These are phyloP conservation scores for Leptosphaerulina australis DNA, from an alignment of 2,329 filamentous ascomycete genomes.

Conservation along the genomic window DNA sequence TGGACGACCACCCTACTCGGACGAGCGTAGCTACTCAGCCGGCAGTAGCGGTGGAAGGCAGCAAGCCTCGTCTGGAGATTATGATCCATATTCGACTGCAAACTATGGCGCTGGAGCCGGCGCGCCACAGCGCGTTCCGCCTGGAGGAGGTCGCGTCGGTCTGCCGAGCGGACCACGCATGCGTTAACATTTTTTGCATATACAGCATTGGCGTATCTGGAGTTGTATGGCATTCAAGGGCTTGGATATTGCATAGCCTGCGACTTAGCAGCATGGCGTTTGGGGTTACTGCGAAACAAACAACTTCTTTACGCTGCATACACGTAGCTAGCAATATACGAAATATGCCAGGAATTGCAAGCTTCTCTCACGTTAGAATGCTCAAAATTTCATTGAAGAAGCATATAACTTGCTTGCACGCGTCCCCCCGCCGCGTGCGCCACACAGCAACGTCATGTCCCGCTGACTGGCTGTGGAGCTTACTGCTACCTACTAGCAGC, in stretches of 20 bases:
- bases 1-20: constrained; percentile 38
- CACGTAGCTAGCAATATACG: constrained; percentile 2
- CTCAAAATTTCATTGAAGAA: neutral
- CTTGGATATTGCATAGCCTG: constrained; percentile 13
- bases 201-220: constrained; percentile 29
- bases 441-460: constrained; percentile 21
- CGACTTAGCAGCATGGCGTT: constrained; percentile 14
- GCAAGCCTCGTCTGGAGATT: constrained; percentile 37
- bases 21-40: constrained; percentile 41
- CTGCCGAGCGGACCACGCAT: constrained; percentile 49
- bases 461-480: constrained; percentile 13
- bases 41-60: constrained; percentile 34
- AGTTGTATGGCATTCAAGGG: constrained; percentile 14
- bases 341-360: constrained; percentile 4
- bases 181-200: constrained; percentile 29
- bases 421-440: constrained; percentile 16
- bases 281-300: neutral
- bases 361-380: neutral
- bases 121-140: constrained; percentile 34
- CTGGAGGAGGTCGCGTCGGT: constrained; percentile 44
- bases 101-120: constrained; percentile 29
- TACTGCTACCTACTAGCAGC: constrained; percentile 7
- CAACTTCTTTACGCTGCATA: neutral
- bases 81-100: constrained; percentile 41
- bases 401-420: constrained; percentile 5